Conservation (phyloP, 441 rosid genomes). For the Brassica hybrid region DNA sequence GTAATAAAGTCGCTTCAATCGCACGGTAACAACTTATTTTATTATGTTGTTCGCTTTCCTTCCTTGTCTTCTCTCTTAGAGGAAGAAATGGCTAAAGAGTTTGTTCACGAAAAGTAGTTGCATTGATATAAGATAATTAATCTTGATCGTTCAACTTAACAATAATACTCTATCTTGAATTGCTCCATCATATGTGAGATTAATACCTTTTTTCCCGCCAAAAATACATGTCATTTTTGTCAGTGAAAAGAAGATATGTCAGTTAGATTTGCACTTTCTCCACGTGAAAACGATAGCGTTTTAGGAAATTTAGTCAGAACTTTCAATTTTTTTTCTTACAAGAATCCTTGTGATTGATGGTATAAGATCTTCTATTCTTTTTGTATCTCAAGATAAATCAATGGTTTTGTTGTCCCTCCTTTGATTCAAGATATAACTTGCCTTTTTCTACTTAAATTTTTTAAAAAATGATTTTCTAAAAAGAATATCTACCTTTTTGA, state of each 20-base stretch:
- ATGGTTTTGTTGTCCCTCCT: slow-evolving; percentile 3
- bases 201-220: slow-evolving; percentile 15
- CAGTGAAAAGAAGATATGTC: background rate
- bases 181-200: background rate
- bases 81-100: background rate
- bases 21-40: background rate
- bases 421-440: background rate
- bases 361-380: no score
- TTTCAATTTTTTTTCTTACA: background rate
- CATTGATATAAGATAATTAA: background rate
- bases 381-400: no score
- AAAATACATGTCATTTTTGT: background rate
- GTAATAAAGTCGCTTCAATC: slow-evolving; percentile 20
- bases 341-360: no score
- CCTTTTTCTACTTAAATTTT: slow-evolving; percentile 4
- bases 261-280: background rate
- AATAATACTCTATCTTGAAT: background rate
- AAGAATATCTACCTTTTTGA: background rate
- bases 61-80: background rate
- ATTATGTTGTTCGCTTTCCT: background rate
- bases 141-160: background rate
- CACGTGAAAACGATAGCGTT: slow-evolving; percentile 20
- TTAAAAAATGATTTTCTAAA: background rate
- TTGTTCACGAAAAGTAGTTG: background rate
- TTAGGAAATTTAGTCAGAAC: background rate